Evolutionary conservation across 768 basidiomycete species (phyloP), one percentile per base, ranked within the genome.

Genomic region (Inosperma sp.): DNA sequence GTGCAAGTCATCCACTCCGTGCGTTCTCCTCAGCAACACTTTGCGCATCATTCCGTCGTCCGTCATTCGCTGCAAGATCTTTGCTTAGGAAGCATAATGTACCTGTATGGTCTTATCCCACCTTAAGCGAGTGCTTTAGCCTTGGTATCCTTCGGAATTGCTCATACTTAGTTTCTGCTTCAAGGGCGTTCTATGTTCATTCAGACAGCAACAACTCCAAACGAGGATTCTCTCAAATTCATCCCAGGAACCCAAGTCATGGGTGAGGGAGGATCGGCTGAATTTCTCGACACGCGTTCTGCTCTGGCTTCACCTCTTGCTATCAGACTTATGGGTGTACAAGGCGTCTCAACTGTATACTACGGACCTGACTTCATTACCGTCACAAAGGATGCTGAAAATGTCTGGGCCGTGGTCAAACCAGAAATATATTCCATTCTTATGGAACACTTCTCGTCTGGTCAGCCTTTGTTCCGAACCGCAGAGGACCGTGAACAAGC

Each of bases 361-460:
- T 99, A 90, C 65, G 96, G 96, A 0, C 96, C 96, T 5, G 96
- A 99, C 70, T 99, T 99, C 62, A 92, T 99, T 62, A 94, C 93
- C 3, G 88, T 98, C 31, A 91, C 90, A 33, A 98, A 98, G 69
- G 84, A 88, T 59, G 76, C 82, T 40, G 91, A 90, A 63, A 81
- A 82, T 59, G 71, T 82, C 10, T 99, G 96, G 96, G 69, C 86
- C 1, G 80, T 95, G 39, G 68, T 98, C 58, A 99, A 99, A 66
- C 96, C 96, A 17, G 96, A 99, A 72, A 83, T 98, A 37, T 99
- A 97, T 65, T 88, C 92, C 13, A 82, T 84, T 50, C 76, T 99
- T 48, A 99, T 99, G 95, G 95, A 99, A 68, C 84, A 86, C 68
- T 99, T 99, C 70, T 92, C 95, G 3, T 84, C 92, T n/a, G 89